These are phyloP conservation scores for Xylaria hypoxylon DNA, from an alignment of 2,329 filamentous ascomycete genomes.

Conservation along the genomic window DNA sequence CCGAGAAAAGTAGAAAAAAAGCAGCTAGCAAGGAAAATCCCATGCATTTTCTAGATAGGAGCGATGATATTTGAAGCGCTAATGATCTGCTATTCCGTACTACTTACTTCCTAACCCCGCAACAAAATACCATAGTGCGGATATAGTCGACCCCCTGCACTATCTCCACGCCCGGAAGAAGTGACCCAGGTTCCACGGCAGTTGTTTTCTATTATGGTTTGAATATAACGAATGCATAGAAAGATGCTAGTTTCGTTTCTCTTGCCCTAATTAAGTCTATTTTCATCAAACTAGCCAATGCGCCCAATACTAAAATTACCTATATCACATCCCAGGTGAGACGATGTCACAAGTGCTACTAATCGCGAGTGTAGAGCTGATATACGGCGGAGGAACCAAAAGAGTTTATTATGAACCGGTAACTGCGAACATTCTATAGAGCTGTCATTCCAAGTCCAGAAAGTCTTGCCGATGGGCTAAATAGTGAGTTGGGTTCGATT, in stretches of 20 bases:
- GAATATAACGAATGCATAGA: neutral
- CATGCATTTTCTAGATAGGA: neutral
- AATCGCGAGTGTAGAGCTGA: too few relatives aligned
- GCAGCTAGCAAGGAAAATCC: neutral
- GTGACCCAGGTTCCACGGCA: conserved; percentile 4
- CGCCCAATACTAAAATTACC: too few relatives aligned
- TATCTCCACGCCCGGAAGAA: conserved; percentile 5
- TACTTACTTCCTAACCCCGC: conserved; percentile 30
- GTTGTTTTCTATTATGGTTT: conserved; percentile 1
- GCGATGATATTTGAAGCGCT: neutral
- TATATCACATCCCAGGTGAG: too few relatives aligned
- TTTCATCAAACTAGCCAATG: too few relatives aligned
- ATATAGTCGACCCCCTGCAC: conserved; percentile 26
- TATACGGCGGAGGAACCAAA: too few relatives aligned
- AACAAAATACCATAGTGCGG: conserved; percentile 1
- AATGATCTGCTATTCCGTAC: neutral
- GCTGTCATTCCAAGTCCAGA: conserved; percentile 15
- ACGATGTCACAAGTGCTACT: too few relatives aligned
- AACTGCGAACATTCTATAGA: too few relatives aligned
- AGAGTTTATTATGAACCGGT: too few relatives aligned
- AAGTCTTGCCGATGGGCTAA: too few relatives aligned
- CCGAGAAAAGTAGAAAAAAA: too few relatives aligned
- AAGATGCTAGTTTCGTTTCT: neutral
- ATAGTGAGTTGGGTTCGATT: too few relatives aligned
- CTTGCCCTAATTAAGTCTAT: too few relatives aligned